These are phyloP conservation scores for Colletotrichum sp. DNA, from an alignment of 2,329 filamentous ascomycete species.

Conservation along the genomic window DNA sequence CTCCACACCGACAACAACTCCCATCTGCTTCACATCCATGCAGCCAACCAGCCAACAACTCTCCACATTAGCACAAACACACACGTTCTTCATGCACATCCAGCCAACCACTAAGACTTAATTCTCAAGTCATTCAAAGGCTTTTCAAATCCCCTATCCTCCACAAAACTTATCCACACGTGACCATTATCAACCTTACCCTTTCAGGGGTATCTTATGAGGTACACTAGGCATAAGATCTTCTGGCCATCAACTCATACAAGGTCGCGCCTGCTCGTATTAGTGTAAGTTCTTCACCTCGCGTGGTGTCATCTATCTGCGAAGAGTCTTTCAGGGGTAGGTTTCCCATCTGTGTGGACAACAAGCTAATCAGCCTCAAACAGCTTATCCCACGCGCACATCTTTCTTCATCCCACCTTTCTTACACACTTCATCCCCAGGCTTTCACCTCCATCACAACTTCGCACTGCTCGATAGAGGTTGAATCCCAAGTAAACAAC, in stretches of 20 bases:
- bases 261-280: background rate
- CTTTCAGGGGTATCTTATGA: background rate
- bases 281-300: background rate
- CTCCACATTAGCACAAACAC: background rate
- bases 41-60: background rate
- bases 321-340: background rate
- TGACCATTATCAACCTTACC: background rate
- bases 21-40: background rate
- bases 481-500: background rate
- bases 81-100: background rate
- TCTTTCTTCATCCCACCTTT: background rate
- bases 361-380: background rate
- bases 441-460: background rate
- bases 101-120: background rate
- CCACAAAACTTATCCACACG: background rate
- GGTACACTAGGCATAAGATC: background rate
- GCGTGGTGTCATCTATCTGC: background rate
- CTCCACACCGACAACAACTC: background rate
- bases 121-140: background rate
- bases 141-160: background rate
- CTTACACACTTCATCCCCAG: background rate
- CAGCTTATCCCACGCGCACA: background rate
- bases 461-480: background rate
- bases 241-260: background rate
- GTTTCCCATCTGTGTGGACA: background rate